phyloP scores from a whole-genome alignment of 2,329 filamentous ascomycete genomes.

The Cercospora sp. region DNA sequence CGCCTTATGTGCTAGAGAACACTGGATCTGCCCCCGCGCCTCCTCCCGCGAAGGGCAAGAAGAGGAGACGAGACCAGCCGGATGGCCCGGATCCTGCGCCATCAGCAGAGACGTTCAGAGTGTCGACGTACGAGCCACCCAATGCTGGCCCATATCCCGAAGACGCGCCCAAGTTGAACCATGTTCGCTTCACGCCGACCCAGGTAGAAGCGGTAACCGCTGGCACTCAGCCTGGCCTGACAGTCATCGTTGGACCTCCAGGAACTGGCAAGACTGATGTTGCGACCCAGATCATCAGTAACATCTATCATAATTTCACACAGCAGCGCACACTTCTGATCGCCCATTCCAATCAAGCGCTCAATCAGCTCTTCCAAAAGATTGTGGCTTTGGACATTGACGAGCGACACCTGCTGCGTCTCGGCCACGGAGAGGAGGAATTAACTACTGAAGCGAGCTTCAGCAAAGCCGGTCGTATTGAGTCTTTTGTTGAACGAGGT shows the following conservation, averaged over 20 bases:
- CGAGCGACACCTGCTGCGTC: conserved; percentile 83
- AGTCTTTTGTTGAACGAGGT: conserved; percentile 90
- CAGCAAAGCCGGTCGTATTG: conserved; percentile 90
- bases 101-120: conserved; percentile 68
- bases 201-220: conserved; percentile 93
- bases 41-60: conserved; percentile 66
- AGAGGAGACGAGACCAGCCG: conserved; percentile 74
- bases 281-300: conserved; percentile 96
- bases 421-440: conserved; percentile 95
- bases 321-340: conserved; percentile 86
- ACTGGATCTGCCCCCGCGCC: conserved; percentile 47
- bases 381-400: conserved; percentile 97
- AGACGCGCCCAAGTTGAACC: conserved; percentile 78
- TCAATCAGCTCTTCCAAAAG: conserved; percentile 97
- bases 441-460: conserved; percentile 82
- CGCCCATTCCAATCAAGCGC: conserved; percentile 94
- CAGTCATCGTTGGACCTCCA: conserved; percentile 89
- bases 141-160: conserved; percentile 88
- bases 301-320: conserved; percentile 98
- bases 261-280: conserved; percentile 99
- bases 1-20: conserved; percentile 79
- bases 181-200: conserved; percentile 82
- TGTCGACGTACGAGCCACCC: conserved; percentile 84
- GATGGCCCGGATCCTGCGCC: conserved; percentile 62
- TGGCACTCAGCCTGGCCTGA: conserved; percentile 89